Conservation (phyloP, 768 basidiomycete genomes). For the Pleurotus citrinopileatus region DNA sequence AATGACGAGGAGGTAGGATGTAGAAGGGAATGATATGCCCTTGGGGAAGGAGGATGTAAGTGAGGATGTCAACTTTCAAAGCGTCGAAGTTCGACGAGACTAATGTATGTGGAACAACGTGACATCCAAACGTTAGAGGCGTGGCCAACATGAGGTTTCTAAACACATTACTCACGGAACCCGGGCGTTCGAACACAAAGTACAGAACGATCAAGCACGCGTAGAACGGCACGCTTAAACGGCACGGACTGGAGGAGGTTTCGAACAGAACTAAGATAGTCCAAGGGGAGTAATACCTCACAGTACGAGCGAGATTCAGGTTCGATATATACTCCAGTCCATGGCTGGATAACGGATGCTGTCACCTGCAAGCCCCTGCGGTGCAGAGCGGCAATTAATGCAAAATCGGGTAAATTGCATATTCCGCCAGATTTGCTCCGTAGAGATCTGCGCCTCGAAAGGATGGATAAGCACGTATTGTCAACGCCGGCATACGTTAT, state of each 20-base stretch:
- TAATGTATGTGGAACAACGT: constrained; percentile 13
- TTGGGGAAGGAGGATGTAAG: not conserved
- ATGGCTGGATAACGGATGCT: too few relatives aligned
- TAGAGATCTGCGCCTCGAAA: not conserved
- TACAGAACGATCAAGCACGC: constrained; percentile 4
- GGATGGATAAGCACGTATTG: not conserved
- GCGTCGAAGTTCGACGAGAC: not conserved
- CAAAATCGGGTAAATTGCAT: constrained; percentile 9
- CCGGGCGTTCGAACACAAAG: constrained; percentile 8
- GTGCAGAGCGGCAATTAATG: constrained; percentile 5
- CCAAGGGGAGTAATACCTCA: not conserved
- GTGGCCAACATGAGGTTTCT: constrained; percentile 17
- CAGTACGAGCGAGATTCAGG: not conserved
- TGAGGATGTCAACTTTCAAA: not conserved
- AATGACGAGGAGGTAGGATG: not conserved
- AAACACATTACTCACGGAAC: constrained; percentile 10
- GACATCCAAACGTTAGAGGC: constrained; percentile 13
- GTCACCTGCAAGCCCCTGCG: constrained; percentile 4
- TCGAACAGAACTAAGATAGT: constrained; percentile 1
- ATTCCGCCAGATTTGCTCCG: constrained; percentile 4
- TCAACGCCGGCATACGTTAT: not conserved
- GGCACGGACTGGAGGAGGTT: constrained; percentile 1
- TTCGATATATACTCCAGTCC: not conserved
- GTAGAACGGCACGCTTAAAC: not conserved
- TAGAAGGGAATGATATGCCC: not conserved